Evolutionary conservation across 352 stramenopile species (phyloP), one percentile per base, ranked within the genome.

Genomic region (Phytophthora sp.): DNA sequence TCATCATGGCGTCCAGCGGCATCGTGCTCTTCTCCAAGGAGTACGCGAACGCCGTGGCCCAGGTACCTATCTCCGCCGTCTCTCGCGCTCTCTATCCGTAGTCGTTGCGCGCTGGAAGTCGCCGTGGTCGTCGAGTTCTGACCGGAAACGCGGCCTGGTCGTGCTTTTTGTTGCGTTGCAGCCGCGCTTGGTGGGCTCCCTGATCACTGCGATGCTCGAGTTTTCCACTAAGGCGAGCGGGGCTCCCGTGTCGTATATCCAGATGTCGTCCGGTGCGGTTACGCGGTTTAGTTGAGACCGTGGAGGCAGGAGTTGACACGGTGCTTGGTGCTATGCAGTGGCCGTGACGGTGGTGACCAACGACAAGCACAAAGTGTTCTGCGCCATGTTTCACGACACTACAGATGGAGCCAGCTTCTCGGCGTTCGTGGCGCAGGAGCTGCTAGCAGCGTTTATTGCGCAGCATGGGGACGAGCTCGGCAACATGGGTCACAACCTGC

Each of bases 21-120:
- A 93, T 97, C 71, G 86, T 97, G 55, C 85, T 98, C 52, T 97
- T 98, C 76, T 97, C 85, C 44, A 96, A 97, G 57, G 90, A 97
- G 60, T 97, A 96, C 67, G 84, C 82, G 31, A 96, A 96, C 54
- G 75, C 85, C 21, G 76, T 97, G 20, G 81, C 84, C 2, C 87
- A 96, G 82, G 84, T 94, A 76, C 2, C 4, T 13, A 23, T 52
- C 13, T 28, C 9, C 20, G 11, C 17, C 13, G 18, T 38, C 17
- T n/a, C 58, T n/a, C 50, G 45, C 24, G 37, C 44, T 50, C 12
- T 34, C 23, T 62, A 43, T 50, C 4, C 11, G 23, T 59, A 38
- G 24, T 54, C 54, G 11, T 62, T 32, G 13, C 10, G 42, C 23
- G 12, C 34, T 39, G 6, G 13, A 37, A 44, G 18, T 56, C 43